These are phyloP conservation scores for Colletotrichum brevisporum DNA, from an alignment of 2,329 filamentous ascomycete species.

Conservation along the genomic window DNA sequence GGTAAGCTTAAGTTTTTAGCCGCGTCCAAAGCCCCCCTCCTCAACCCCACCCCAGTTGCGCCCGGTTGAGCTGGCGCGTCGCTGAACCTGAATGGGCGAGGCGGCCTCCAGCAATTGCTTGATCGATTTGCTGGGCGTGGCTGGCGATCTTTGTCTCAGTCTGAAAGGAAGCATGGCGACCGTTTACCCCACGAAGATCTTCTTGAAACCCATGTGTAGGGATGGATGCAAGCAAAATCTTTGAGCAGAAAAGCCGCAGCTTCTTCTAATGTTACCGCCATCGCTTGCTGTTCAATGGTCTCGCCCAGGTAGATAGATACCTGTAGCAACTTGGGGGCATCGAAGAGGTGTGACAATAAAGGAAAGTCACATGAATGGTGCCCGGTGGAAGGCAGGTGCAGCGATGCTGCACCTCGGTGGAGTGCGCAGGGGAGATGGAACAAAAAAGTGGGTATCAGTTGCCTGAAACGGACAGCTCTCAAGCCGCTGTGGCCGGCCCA, in stretches of 20 bases:
- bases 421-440: neutral
- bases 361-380: neutral
- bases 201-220: neutral
- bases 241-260: neutral
- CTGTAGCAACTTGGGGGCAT: neutral
- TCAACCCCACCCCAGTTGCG: constrained; percentile 19
- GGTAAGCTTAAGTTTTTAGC: constrained; percentile 40
- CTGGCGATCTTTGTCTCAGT: constrained; percentile 16
- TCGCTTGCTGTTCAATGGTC: too few relatives aligned
- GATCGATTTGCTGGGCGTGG: constrained; percentile 11
- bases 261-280: too few relatives aligned
- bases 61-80: constrained; percentile 22
- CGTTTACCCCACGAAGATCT: neutral
- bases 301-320: neutral
- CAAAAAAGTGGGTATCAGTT: constrained; percentile 3
- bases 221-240: neutral
- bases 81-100: neutral
- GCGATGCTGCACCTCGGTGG: neutral
- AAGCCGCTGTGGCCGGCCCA: neutral
- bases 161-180: neutral
- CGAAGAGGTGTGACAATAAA: constrained; percentile 1
- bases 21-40: constrained; percentile 12
- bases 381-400: too few relatives aligned
- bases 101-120: neutral
- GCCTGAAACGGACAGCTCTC: constrained; percentile 33